These are phyloP conservation scores for Candida loeiensis DNA, from an alignment of 805 yeast genomes.

Conservation along the genomic window DNA sequence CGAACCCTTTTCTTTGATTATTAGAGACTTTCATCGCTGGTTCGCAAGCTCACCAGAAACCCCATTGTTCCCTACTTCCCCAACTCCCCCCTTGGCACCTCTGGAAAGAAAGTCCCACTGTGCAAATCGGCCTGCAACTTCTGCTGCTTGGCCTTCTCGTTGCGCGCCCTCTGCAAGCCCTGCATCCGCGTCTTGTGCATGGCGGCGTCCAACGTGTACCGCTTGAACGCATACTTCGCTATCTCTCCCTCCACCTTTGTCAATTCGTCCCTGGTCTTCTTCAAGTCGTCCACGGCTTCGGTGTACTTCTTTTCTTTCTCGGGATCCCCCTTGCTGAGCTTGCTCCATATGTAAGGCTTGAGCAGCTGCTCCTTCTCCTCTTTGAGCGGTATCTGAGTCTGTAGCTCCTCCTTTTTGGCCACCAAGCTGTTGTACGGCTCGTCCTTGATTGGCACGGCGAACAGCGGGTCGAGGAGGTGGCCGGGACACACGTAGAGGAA, in stretches of 20 bases:
- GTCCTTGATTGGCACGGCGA: constrained; percentile 39
- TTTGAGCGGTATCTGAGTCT: constrained; percentile 18
- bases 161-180: constrained; percentile 29
- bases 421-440: constrained; percentile 31
- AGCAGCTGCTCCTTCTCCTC: constrained; percentile 22
- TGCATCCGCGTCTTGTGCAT: constrained; percentile 42
- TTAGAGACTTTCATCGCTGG: no score
- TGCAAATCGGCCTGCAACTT: constrained; percentile 11
- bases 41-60: no score
- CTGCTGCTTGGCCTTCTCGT: constrained; percentile 14
- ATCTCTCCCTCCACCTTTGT: constrained; percentile 20
- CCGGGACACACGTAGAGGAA: constrained; percentile 50
- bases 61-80: background rate
- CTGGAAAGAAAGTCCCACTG: constrained; percentile 11
- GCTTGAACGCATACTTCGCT: constrained; percentile 30
- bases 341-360: constrained; percentile 36
- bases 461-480: constrained; percentile 46
- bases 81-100: constrained; percentile 11
- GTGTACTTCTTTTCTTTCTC: constrained; percentile 21
- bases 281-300: constrained; percentile 15
- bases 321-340: constrained; percentile 14
- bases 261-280: constrained; percentile 14
- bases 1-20: no score
- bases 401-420: constrained; percentile 19
- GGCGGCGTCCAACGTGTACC: constrained; percentile 37